Conservation (phyloP, 1,284 basidiomycete species). For the Ganoderma resinaceum region DNA sequence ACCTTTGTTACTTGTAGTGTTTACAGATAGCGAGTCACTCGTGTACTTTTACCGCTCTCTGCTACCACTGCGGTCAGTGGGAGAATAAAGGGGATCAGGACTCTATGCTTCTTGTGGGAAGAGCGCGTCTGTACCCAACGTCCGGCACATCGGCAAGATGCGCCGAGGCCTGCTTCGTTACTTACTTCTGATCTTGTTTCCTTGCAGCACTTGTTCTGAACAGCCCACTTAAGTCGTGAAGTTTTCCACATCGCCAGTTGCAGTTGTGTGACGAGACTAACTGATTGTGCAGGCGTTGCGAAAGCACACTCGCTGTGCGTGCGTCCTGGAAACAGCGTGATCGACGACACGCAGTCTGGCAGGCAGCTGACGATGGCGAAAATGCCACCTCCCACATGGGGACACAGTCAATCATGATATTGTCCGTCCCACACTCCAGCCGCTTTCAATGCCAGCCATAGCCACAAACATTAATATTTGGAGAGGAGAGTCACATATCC, state of each 20-base stretch:
- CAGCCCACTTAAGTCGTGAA: not conserved
- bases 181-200: not conserved
- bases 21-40: conserved; percentile 26
- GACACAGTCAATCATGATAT: not conserved
- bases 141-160: not conserved
- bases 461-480: not conserved
- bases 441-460: not conserved
- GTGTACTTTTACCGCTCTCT: conserved; percentile 30
- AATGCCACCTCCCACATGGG: not conserved
- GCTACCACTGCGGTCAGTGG: conserved; percentile 28
- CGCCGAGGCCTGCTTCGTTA: not conserved
- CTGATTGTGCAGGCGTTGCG: not conserved
- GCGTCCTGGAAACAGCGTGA: not conserved
- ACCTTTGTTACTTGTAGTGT: conserved; percentile 7
- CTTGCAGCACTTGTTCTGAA: not conserved
- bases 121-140: not conserved
- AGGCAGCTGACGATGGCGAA: not conserved
- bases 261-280: not conserved
- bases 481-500: not conserved
- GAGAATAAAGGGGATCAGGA: conserved; percentile 34
- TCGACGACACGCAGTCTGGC: not conserved
- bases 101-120: conserved; percentile 5
- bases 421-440: not conserved
- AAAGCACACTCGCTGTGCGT: not conserved
- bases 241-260: no score